Percentiles rank a stretch among this genome's conserved stretches.
Conservation (phyloP, 345 rosid species). For the Eucalyptus tenuipes region DNA sequence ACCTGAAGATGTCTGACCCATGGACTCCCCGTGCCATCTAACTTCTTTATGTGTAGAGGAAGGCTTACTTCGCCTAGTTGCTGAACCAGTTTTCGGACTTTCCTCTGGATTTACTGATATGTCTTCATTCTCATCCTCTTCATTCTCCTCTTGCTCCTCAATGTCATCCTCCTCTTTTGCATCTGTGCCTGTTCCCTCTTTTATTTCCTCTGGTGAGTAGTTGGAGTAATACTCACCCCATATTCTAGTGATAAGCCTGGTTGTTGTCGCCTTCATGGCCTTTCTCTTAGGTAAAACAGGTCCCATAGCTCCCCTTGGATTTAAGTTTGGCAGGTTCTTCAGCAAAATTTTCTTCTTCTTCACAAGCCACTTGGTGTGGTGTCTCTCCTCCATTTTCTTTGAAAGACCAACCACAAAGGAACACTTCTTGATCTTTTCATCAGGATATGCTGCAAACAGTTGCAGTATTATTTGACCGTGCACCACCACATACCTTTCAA, state of each 20-base stretch:
- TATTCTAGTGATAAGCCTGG: constrained; percentile 60
- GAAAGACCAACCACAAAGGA: constrained; percentile 45
- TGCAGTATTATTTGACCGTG: constrained; percentile 77
- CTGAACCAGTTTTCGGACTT: neutral
- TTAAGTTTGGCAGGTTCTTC: constrained; percentile 31
- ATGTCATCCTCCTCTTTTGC: constrained; percentile 28
- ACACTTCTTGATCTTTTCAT: constrained; percentile 29
- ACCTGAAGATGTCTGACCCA: constrained; percentile 22
- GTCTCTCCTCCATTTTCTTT: constrained; percentile 61
- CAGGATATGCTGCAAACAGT: constrained; percentile 55
- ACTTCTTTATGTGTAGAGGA: constrained; percentile 19
- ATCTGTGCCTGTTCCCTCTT: constrained; percentile 12
- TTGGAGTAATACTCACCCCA: constrained; percentile 82
- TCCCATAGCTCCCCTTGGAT: constrained; percentile 52
- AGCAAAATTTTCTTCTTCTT: constrained; percentile 43
- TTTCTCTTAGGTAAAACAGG: constrained; percentile 35
- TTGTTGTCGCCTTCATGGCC: constrained; percentile 84
- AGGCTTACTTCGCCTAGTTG: constrained; percentile 3
- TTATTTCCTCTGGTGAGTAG: constrained; percentile 32
- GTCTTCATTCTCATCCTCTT: constrained; percentile 30
- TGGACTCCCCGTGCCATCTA: constrained; percentile 37
- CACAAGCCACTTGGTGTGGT: constrained; percentile 71
- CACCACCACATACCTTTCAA: constrained; percentile 64
- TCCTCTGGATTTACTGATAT: constrained; percentile 1
- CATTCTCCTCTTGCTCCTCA: constrained; percentile 32